A percentile compares a stretch with the other conserved stretches of the same genome.
phyloP scores from a whole-genome alignment of 108 stramenopile species.

The Aurantiochytrium sp. region DNA sequence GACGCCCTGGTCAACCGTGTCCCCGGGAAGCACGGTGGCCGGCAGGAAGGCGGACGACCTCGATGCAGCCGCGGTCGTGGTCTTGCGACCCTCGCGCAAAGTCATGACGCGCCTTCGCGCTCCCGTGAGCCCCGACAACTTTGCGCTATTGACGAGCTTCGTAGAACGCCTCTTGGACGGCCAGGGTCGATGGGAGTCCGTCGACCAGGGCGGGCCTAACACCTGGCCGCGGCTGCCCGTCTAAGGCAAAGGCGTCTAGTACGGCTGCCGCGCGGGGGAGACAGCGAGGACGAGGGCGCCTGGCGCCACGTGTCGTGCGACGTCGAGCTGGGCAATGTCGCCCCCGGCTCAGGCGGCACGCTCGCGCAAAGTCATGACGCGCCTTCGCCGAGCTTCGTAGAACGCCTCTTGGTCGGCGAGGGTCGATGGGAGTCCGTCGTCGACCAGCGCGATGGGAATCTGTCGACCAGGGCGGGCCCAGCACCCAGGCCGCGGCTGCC shows the following conservation, averaged over 20 bases:
- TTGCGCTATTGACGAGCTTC: background rate
- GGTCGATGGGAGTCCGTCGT: too few relatives aligned
- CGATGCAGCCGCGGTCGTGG: background rate
- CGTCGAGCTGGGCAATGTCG: slow-evolving; percentile 4
- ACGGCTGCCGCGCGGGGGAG: too few relatives aligned
- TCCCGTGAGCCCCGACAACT: background rate
- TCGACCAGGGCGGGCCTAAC: too few relatives aligned
- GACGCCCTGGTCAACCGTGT: background rate
- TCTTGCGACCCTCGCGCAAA: background rate
- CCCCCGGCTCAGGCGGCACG: background rate
- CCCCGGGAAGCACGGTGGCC: too few relatives aligned
- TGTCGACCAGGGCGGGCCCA: too few relatives aligned
- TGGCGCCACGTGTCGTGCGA: background rate
- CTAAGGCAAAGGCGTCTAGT: too few relatives aligned
- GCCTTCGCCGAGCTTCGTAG: background rate
- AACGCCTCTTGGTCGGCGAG: background rate
- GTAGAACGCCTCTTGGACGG: background rate
- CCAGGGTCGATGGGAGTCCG: background rate
- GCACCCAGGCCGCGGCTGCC: too few relatives aligned
- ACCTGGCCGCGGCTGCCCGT: too few relatives aligned
- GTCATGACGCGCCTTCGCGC: background rate
- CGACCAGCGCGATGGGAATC: too few relatives aligned
- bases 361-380: background rate
- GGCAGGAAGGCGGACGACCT: too few relatives aligned
- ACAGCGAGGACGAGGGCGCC: too few relatives aligned